Evolutionary conservation across 2,329 filamentous ascomycete species (phyloP).

Genomic region (Microdochium trichocladiopsis): DNA sequence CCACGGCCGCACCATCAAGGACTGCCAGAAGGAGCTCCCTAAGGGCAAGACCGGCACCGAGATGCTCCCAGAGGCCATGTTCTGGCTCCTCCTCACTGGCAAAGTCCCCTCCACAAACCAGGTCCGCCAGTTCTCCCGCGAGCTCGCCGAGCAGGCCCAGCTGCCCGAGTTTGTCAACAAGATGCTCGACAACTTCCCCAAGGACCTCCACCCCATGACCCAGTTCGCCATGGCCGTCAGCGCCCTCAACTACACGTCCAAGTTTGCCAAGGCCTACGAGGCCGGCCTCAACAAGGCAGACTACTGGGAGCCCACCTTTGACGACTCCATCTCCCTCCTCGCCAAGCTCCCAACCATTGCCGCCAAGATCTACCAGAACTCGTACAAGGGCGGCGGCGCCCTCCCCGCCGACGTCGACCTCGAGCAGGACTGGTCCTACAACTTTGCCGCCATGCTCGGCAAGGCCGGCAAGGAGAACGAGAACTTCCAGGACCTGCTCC

Average conservation of each 20-base stretch:
- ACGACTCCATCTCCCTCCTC: constrained; percentile 87
- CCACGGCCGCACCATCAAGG: constrained; percentile 95
- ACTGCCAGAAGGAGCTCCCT: constrained; percentile 88
- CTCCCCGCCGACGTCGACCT: constrained; percentile 71
- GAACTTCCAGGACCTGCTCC: constrained; percentile 90
- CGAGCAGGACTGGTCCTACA: constrained; percentile 95
- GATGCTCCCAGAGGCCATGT: constrained; percentile 99
- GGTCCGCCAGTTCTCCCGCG: constrained; percentile 72
- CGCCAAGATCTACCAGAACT: constrained; percentile 94
- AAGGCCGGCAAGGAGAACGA: constrained; percentile 83
- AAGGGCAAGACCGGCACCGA: constrained; percentile 89
- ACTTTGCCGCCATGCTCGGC: constrained; percentile 94
- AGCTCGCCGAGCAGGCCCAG: constrained; percentile 78
- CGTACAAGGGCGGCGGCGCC: constrained; percentile 67
- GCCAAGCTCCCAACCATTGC: constrained; percentile 96
- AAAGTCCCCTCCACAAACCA: constrained; percentile 80
- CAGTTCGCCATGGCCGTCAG: constrained; percentile 94
- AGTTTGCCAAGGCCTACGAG: constrained; percentile 91
- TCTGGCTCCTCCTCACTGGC: constrained; percentile 95
- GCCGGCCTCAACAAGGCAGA: constrained; percentile 87
- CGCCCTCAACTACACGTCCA: constrained; percentile 89
- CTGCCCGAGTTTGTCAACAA: constrained; percentile 79
- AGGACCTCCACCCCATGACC: constrained; percentile 93
- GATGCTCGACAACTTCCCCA: constrained; percentile 86
- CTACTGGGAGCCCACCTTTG: constrained; percentile 98